These are phyloP conservation scores for Citrus maxima DNA, from an alignment of 345 rosid genomes.

Conservation along the genomic window DNA sequence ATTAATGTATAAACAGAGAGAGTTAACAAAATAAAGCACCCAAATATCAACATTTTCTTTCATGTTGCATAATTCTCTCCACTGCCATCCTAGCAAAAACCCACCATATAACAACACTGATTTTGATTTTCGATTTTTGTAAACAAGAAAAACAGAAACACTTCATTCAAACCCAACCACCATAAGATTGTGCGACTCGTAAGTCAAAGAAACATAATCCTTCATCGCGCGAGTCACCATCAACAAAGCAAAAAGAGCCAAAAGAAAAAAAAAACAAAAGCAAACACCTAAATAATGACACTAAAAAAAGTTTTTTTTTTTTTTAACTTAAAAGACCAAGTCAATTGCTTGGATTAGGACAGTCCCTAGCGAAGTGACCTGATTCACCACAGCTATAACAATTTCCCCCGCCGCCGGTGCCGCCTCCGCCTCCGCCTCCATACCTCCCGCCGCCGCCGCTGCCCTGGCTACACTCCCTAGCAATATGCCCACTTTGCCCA, in stretches of 20 bases:
- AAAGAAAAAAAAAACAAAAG: background rate
- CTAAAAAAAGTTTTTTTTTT: background rate
- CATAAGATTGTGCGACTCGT: background rate
- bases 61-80: constrained; percentile 11
- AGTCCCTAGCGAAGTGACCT: constrained; percentile 88
- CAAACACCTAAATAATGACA: background rate
- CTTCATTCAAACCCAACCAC: background rate
- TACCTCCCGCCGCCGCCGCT: constrained; percentile 31
- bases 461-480: constrained; percentile 48
- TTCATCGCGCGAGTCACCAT: background rate
- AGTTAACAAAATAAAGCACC: background rate
- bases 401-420: constrained; percentile 25
- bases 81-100: constrained; percentile 23
- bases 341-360: constrained; percentile 59
- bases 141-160: background rate
- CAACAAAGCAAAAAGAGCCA: background rate
- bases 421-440: constrained; percentile 31
- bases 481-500: constrained; percentile 48
- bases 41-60: background rate
- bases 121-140: background rate
- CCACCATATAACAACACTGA: constrained; percentile 11
- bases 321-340: background rate
- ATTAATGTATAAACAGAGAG: constrained; percentile 35
- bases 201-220: background rate
- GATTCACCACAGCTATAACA: constrained; percentile 82